Percentiles rank a stretch among this genome's conserved stretches.
Conservation (phyloP, 1,139 yeast genomes). For the Hemisphaericaspora xylofermentans region DNA sequence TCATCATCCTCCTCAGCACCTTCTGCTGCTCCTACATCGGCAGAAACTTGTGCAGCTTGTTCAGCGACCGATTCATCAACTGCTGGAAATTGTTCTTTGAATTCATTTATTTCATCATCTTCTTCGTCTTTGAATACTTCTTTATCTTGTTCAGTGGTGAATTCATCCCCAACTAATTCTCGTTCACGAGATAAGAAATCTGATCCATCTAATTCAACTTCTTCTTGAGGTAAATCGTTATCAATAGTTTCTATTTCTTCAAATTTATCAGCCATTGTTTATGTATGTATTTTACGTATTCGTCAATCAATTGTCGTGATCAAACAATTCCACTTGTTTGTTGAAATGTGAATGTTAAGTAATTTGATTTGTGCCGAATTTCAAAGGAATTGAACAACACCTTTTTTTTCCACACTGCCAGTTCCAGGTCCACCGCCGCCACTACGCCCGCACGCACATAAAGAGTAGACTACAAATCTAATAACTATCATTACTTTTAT, state of each 20-base stretch:
- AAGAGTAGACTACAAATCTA: too few species aligned
- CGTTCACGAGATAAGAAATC: constrained; percentile 86
- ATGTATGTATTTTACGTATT: not conserved
- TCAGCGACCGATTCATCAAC: constrained; percentile 34
- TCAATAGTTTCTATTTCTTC: constrained; percentile 70
- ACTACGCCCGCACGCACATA: too few species aligned
- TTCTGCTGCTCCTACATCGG: constrained; percentile 14
- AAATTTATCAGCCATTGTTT: constrained; percentile 76
- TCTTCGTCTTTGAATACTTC: constrained; percentile 57
- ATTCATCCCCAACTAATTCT: constrained; percentile 80
- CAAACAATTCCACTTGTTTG: not conserved
- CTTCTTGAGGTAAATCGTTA: constrained; percentile 27
- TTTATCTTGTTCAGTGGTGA: constrained; percentile 66
- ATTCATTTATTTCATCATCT: constrained; percentile 64
- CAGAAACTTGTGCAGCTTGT: constrained; percentile 25
- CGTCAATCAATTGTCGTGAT: not conserved
- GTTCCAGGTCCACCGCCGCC: too few species aligned
- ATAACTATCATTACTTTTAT: not conserved
- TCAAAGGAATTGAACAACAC: too few species aligned
- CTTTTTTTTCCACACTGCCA: too few species aligned
- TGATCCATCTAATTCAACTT: constrained; percentile 32
- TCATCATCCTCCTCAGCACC: constrained; percentile 19
- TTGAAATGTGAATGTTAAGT: not conserved
- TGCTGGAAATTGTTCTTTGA: constrained; percentile 68
- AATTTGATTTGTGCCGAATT: not conserved